These are phyloP conservation scores for Phellopilus nigrolimitatus DNA, from an alignment of 1,284 basidiomycete species.

Conservation along the genomic window DNA sequence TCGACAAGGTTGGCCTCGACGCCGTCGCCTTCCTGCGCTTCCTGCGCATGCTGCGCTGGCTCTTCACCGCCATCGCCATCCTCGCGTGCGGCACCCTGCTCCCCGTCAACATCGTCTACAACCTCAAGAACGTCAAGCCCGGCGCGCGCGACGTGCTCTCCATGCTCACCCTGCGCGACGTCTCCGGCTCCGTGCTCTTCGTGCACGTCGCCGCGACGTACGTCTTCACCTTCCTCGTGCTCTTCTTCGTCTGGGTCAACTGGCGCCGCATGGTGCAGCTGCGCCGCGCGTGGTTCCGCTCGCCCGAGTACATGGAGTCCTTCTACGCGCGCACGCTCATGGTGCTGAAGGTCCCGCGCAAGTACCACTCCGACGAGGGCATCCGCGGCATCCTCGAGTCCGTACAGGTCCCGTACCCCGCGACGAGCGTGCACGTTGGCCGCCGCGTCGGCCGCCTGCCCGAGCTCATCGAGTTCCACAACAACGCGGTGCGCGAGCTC, in stretches of 20 bases:
- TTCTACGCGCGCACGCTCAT: conserved; percentile 79
- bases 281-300: conserved; percentile 68
- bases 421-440: conserved; percentile 80
- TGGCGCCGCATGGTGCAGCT: conserved; percentile 72
- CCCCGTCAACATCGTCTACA: conserved; percentile 74
- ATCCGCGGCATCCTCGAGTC: conserved; percentile 66
- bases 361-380: conserved; percentile 73
- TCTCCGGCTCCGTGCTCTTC: conserved; percentile 63
- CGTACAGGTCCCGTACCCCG: conserved; percentile 77
- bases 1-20: conserved; percentile 91
- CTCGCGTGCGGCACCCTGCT: conserved; percentile 75
- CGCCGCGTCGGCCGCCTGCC: conserved; percentile 71
- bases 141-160: conserved; percentile 57
- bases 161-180: conserved; percentile 76
- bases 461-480: conserved; percentile 80
- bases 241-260: conserved; percentile 62
- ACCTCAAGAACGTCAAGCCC: conserved; percentile 52
- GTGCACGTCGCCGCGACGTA: conserved; percentile 75
- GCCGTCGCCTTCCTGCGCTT: conserved; percentile 93
- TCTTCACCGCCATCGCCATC: conserved; percentile 66
- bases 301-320: conserved; percentile 67
- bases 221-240: conserved; percentile 62
- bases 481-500: conserved; percentile 79
- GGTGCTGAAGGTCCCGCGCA: conserved; percentile 70
- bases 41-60: conserved; percentile 77